Conservation (phyloP, 768 basidiomycete genomes). For the Kwoniella dendrophila region DNA sequence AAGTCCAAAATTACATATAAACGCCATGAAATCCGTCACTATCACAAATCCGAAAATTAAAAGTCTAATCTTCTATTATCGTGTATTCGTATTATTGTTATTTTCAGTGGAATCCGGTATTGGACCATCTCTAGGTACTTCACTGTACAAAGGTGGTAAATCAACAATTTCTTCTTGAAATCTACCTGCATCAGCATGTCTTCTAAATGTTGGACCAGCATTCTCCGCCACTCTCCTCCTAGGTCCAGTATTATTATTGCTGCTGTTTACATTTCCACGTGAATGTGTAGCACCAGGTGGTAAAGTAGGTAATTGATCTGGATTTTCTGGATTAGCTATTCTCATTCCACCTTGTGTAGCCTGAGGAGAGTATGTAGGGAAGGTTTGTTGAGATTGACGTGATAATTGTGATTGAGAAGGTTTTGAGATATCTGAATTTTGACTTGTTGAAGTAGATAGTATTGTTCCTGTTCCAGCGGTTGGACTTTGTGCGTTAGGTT, state of each 20-base stretch:
- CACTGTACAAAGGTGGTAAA: conserved; percentile 48
- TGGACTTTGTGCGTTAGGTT: no score
- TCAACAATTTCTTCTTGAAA: conserved; percentile 43
- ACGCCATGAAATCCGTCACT: no score
- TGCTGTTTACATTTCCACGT: conserved; percentile 1
- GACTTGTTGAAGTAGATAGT: neutral
- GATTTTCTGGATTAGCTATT: conserved; percentile 32
- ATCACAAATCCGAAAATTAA: neutral
- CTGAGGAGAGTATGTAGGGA: neutral
- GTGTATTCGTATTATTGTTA: neutral
- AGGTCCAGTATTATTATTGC: conserved; percentile 2
- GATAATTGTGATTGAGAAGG: conserved; percentile 1
- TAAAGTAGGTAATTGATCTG: conserved; percentile 28
- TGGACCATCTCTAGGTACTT: conserved; percentile 39
- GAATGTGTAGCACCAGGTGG: conserved; percentile 16
- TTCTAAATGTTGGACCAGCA: conserved; percentile 31
- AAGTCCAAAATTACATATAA: no score
- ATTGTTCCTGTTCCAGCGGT: neutral
- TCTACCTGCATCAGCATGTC: conserved; percentile 43
- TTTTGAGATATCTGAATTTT: neutral
- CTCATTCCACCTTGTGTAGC: conserved; percentile 22
- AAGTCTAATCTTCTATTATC: neutral
- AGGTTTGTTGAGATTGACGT: conserved; percentile 10
- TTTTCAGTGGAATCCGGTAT: neutral
- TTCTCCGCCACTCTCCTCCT: conserved; percentile 5